Conservation (phyloP, 1,284 basidiomycete genomes). For the Sporisorium reilianum region DNA sequence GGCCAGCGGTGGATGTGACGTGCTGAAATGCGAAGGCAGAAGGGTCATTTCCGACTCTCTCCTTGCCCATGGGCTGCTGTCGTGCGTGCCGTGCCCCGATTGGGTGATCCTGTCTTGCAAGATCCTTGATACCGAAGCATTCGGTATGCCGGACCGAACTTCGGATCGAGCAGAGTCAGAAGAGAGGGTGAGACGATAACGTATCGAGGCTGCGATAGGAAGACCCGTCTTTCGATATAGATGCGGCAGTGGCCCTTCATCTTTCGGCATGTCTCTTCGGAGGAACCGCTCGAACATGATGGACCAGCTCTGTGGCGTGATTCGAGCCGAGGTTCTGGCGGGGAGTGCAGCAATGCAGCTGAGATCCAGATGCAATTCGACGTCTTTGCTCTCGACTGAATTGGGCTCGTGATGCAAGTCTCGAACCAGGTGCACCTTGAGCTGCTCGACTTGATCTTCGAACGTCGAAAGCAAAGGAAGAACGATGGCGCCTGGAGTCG, state of each 20-base stretch:
- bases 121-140: background rate
- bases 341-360: slow-evolving; percentile 19
- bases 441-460: slow-evolving; percentile 8
- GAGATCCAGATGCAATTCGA: slow-evolving; percentile 25
- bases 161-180: background rate
- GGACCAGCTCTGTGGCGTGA: slow-evolving; percentile 27
- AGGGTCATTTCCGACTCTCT: slow-evolving; percentile 19
- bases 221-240: slow-evolving; percentile 26
- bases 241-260: slow-evolving; percentile 3
- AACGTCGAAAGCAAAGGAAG: slow-evolving; percentile 15
- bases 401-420: background rate
- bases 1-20: background rate
- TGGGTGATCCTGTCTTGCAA: background rate
- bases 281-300: slow-evolving; percentile 8
- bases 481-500: background rate
- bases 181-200: slow-evolving; percentile 1
- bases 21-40: background rate
- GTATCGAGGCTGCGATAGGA: slow-evolving; percentile 22
- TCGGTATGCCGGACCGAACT: background rate
- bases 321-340: slow-evolving; percentile 1
- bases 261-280: background rate
- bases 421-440: slow-evolving; percentile 1
- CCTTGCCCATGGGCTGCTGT: slow-evolving; percentile 16
- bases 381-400: background rate
- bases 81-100: background rate